Evolutionary conservation across 495 filamentous ascomycete species (phyloP).

Genomic region (Hypoxylon lienhwacheense): DNA sequence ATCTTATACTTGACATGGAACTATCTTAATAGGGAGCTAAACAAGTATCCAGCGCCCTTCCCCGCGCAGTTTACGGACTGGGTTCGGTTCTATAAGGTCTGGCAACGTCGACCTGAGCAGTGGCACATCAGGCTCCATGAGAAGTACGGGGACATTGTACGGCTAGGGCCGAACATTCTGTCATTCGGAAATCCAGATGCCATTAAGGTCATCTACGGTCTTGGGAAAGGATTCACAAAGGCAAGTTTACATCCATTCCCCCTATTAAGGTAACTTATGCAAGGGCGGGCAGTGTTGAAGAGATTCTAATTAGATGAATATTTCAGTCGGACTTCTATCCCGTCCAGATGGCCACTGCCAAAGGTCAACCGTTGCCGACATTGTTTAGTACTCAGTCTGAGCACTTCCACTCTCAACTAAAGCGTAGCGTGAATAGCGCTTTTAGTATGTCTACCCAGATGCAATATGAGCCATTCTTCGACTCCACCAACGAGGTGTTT

Average conservation of each 20-base stretch:
- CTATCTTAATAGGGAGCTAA: slow-evolving; percentile 25
- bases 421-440: slow-evolving; percentile 45
- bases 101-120: slow-evolving; percentile 30
- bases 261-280: too few species aligned
- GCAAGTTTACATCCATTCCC: too few species aligned
- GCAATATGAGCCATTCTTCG: slow-evolving; percentile 58
- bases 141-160: slow-evolving; percentile 44
- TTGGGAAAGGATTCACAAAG: slow-evolving; percentile 32
- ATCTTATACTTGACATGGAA: slow-evolving; percentile 10
- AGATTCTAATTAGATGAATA: slow-evolving; percentile 2
- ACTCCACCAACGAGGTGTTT: slow-evolving; percentile 56
- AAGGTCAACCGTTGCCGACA: slow-evolving; percentile 27
- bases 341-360: slow-evolving; percentile 30
- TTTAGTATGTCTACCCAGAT: slow-evolving; percentile 60
- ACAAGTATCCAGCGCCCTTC: slow-evolving; percentile 40
- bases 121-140: slow-evolving; percentile 41
- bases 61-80: slow-evolving; percentile 36
- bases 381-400: slow-evolving; percentile 40
- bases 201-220: slow-evolving; percentile 31
- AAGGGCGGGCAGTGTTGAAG: neutral
- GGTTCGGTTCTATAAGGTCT: slow-evolving; percentile 36
- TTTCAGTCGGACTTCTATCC: slow-evolving; percentile 38
- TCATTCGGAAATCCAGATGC: slow-evolving; percentile 35
- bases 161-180: slow-evolving; percentile 43
- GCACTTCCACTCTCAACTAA: slow-evolving; percentile 32